These are phyloP conservation scores for Talaromyces sp. DNA, from an alignment of 2,329 filamentous ascomycete species.

Conservation along the genomic window DNA sequence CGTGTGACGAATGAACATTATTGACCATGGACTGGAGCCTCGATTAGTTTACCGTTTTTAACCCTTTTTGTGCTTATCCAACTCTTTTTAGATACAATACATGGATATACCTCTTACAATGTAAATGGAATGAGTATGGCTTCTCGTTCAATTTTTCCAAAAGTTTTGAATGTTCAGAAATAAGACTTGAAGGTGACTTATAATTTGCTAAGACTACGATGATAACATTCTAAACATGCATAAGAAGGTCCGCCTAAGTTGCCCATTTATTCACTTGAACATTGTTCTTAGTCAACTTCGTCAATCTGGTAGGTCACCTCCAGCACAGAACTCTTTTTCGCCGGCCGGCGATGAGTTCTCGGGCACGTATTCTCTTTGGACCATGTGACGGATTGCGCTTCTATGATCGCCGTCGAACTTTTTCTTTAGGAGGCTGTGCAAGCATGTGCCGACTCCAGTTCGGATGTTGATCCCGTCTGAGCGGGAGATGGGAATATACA, in stretches of 20 bases:
- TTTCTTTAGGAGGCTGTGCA: not conserved
- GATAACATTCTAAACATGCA: not conserved
- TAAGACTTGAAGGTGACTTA: not conserved
- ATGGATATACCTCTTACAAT: slow-evolving; percentile 9
- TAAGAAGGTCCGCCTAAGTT: not conserved
- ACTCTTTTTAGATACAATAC: slow-evolving; percentile 11
- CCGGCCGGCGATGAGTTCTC: too few species aligned
- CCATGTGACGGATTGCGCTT: not conserved
- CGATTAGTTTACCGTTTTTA: slow-evolving; percentile 2
- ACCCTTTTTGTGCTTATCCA: not conserved
- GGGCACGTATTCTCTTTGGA: not conserved
- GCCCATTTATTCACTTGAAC: not conserved
- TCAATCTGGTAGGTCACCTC: not conserved
- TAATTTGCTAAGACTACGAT: not conserved
- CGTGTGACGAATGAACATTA: slow-evolving; percentile 8
- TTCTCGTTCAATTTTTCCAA: not conserved
- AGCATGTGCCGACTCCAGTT: not conserved
- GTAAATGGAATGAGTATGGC: not conserved
- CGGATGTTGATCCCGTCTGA: not conserved
- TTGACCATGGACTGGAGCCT: slow-evolving; percentile 9
- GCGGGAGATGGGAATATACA: not conserved
- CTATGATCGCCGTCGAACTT: not conserved
- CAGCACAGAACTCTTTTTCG: not conserved
- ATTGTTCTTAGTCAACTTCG: not conserved
- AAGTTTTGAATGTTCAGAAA: not conserved